Conservation (phyloP, 2,329 filamentous ascomycete genomes). For the Claviceps maximensis region DNA sequence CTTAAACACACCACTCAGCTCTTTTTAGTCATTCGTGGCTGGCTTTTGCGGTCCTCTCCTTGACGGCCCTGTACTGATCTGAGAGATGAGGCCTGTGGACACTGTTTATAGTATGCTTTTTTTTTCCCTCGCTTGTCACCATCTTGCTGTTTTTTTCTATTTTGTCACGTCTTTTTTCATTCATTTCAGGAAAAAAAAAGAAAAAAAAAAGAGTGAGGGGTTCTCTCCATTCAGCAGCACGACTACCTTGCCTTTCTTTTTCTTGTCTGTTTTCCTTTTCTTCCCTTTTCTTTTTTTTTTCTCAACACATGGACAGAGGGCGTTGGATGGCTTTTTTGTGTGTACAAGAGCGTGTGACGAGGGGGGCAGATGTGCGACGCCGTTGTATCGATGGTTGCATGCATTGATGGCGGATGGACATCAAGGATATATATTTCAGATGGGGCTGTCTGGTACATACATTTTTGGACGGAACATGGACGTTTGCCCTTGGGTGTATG, state of each 20-base stretch:
- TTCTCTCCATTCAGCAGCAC: neutral
- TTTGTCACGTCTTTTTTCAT: neutral
- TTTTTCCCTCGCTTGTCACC: neutral
- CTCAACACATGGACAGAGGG: neutral
- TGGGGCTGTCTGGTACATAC: neutral
- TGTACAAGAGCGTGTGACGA: neutral
- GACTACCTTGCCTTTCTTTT: neutral
- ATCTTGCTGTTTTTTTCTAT: neutral
- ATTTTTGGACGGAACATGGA: neutral
- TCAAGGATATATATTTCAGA: neutral
- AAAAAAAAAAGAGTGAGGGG: neutral
- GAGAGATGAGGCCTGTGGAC: constrained; percentile 2
- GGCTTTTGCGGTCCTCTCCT: neutral
- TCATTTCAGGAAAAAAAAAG: neutral
- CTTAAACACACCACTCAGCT: constrained; percentile 1
- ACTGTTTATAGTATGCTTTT: constrained; percentile 2
- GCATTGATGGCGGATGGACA: neutral
- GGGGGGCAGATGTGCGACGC: no score
- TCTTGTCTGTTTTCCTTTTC: neutral
- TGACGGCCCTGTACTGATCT: neutral
- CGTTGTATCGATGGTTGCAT: no score
- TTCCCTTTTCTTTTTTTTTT: neutral
- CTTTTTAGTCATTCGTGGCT: constrained; percentile 1
- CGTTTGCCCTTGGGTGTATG: neutral
- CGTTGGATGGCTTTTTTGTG: constrained; percentile 1